These are phyloP conservation scores for Populus hybrid DNA, from an alignment of 441 rosid species.

Conservation along the genomic window DNA sequence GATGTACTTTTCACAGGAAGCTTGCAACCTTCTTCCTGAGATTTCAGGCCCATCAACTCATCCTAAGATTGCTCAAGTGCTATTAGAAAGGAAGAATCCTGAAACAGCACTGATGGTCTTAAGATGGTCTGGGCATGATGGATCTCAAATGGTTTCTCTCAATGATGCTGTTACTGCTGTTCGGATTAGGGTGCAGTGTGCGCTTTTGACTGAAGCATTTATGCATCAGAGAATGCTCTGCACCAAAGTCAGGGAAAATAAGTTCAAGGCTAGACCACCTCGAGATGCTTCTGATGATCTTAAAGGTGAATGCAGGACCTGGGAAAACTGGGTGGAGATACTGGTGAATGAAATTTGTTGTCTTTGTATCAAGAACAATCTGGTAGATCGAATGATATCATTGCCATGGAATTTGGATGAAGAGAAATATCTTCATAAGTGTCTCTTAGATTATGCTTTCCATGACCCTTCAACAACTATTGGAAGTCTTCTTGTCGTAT, in stretches of 20 bases:
- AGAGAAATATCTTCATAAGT: constrained; percentile 73
- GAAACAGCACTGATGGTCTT: constrained; percentile 85
- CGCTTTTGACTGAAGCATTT: constrained; percentile 89
- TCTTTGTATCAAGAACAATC: no score
- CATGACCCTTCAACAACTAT: constrained; percentile 67
- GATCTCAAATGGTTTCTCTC: constrained; percentile 55
- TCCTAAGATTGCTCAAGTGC: constrained; percentile 86
- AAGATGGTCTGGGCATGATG: constrained; percentile 88
- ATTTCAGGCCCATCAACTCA: constrained; percentile 73
- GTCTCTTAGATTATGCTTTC: constrained; percentile 69
- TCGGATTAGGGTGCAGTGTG: constrained; percentile 86
- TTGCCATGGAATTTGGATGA: constrained; percentile 87
- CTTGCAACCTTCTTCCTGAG: constrained; percentile 82
- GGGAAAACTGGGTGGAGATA: no score
- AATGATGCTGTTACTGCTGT: constrained; percentile 82
- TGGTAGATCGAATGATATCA: constrained; percentile 82
- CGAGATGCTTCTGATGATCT: constrained; percentile 35
- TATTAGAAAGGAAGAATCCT: constrained; percentile 80
- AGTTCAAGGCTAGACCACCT: constrained; percentile 40
- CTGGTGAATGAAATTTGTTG: no score
- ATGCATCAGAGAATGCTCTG: constrained; percentile 78
- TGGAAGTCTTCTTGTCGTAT: constrained; percentile 84
- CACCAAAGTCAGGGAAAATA: constrained; percentile 61
- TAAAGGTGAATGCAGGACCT: constrained; percentile 35
- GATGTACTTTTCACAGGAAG: constrained; percentile 55